Evolutionary conservation across 78 protist genomes (phyloP).

Genomic region (Salpingoeca rosetta): DNA sequence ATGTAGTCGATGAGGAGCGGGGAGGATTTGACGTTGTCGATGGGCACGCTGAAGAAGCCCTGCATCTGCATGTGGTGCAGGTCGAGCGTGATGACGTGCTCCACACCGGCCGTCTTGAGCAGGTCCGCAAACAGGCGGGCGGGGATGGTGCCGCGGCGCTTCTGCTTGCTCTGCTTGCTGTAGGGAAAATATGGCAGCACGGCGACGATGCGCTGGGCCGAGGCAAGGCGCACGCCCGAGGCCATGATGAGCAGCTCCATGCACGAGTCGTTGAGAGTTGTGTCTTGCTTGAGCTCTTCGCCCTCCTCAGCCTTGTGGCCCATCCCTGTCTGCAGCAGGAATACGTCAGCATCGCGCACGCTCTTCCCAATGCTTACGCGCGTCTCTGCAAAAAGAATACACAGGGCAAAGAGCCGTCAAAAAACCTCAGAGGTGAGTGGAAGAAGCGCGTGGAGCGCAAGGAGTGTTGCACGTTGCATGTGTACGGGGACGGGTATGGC

Average conservation of each 20-base stretch:
- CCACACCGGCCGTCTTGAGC: conserved; percentile 48
- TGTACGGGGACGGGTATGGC: too few relatives aligned
- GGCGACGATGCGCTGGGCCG: conserved; percentile 57
- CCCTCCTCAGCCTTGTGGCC: neutral
- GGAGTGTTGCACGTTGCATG: too few relatives aligned
- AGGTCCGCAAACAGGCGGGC: conserved; percentile 58
- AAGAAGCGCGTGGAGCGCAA: neutral
- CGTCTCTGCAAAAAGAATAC: conserved; percentile 9
- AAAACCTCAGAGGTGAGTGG: neutral
- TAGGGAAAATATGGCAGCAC: conserved; percentile 79
- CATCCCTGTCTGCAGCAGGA: neutral
- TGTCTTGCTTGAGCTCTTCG: neutral
- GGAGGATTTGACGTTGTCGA: conserved; percentile 41
- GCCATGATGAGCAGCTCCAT: conserved; percentile 70
- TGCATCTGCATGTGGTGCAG: conserved; percentile 78
- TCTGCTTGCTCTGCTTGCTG: conserved; percentile 49
- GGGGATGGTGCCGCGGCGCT: conserved; percentile 68
- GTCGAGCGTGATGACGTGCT: conserved; percentile 63
- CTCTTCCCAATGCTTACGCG: neutral
- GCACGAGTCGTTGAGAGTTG: conserved; percentile 56
- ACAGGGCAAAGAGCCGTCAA: neutral
- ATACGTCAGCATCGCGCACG: conserved; percentile 10
- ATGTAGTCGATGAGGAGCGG: conserved; percentile 2
- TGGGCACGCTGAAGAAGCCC: conserved; percentile 65
- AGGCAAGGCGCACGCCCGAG: conserved; percentile 47